Evolutionary conservation across 2,329 filamentous ascomycete genomes (phyloP), one percentile per base, ranked within the genome.

Genomic region (Aspergillus ruber): DNA sequence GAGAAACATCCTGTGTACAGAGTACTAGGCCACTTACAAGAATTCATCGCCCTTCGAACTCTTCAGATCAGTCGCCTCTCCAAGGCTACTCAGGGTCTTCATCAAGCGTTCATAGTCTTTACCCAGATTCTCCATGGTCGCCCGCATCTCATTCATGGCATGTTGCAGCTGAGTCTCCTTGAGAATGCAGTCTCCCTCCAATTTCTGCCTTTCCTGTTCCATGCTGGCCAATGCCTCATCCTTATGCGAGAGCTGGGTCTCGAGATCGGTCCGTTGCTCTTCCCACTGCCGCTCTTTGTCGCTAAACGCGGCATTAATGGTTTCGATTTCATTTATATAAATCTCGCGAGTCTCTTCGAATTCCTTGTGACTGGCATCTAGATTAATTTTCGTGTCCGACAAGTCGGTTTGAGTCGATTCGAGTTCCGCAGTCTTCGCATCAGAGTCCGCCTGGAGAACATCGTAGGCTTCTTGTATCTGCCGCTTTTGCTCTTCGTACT

Each of bases 51-150:
- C 70, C 52, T 74, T 73, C 58, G 60, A 74, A 59, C 59, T 74
- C 65, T 64, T 78, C 51, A 76, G 66, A 51, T 75, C 70, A 48
- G 74, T 76, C 51, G 75, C 75, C 60, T 78, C 76, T 43, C 71
- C 71, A 23, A 74, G 65, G 51, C 68, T 74, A 52, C 77, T 73
- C 52, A 76, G 69, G 43, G 74, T 74, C 59, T 74, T 76, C 44
- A 71, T 71, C 50, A 79, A 62, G 39, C 70, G 71, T 43, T 75
- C 72, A 44, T 74, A 73, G 53, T 80, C 76, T 51, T 73, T 70
- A 45, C 73, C 72, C 63, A 77, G 69, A 48, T 72, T 68, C 40
- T 73, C 68, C 67, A 78, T 78, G 10, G 71, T 70, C 45, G 73
- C 65, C 44, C 71, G 70, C 69, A 72, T 72, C 42, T 63, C 64